These are phyloP conservation scores for Sporothrix mexicana DNA, from an alignment of 2,329 filamentous ascomycete genomes.

Conservation along the genomic window DNA sequence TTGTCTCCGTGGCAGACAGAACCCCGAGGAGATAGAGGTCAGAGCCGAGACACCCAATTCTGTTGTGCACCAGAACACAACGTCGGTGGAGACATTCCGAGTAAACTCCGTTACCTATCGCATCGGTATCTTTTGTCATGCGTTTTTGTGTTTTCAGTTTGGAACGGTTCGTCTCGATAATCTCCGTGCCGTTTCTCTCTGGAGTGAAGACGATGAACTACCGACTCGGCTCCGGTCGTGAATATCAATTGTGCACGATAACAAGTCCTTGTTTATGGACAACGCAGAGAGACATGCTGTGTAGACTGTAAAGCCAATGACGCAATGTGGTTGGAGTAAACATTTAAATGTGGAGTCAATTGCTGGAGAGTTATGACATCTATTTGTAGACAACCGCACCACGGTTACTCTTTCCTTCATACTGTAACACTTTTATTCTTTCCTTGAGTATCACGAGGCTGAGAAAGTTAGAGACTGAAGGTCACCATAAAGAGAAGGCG, in stretches of 20 bases:
- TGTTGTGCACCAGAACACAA: background rate
- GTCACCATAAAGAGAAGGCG: background rate
- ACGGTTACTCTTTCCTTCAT: background rate
- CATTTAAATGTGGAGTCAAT: too few relatives aligned
- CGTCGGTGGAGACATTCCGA: background rate
- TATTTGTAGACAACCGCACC: background rate
- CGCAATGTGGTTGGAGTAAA: too few relatives aligned
- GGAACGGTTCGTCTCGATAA: background rate
- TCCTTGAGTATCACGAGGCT: background rate
- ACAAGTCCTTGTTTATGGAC: background rate
- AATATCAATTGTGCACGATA: background rate
- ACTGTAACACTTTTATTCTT: background rate
- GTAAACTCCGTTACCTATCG: background rate
- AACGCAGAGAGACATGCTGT: too few relatives aligned
- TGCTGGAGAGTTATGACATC: too few relatives aligned
- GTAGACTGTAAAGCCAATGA: too few relatives aligned
- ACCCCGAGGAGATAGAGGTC: conserved; percentile 4
- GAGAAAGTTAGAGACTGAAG: background rate
- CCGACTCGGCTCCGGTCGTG: background rate
- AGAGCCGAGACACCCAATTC: conserved; percentile 5
- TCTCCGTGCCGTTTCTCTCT: background rate
- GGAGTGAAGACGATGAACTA: background rate
- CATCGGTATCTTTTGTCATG: conserved; percentile 10
- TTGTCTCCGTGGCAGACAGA: background rate
- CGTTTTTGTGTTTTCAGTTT: background rate